These are phyloP conservation scores for Agroathelia rolfsii DNA, from an alignment of 1,284 basidiomycete species.

Conservation along the genomic window DNA sequence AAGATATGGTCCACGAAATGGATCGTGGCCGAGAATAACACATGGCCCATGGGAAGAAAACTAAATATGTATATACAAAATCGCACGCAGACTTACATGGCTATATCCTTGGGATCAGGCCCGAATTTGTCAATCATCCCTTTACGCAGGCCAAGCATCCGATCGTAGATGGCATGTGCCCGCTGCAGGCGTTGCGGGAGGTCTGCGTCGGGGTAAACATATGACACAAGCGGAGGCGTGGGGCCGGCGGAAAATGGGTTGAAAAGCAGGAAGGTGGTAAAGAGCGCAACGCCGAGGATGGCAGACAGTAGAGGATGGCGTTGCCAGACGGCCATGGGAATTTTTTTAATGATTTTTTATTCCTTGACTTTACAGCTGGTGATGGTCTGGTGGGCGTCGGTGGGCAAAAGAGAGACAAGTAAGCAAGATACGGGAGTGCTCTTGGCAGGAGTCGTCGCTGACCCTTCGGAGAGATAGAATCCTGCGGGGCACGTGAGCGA, in stretches of 20 bases:
- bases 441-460: too few relatives aligned
- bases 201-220: constrained; percentile 22
- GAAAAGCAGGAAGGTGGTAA: constrained; percentile 35
- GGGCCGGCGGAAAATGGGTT: constrained; percentile 20
- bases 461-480: too few relatives aligned
- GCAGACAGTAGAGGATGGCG: constrained; percentile 39
- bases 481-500: too few relatives aligned
- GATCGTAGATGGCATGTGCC: constrained; percentile 39
- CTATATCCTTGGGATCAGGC: constrained; percentile 36
- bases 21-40: not conserved
- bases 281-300: constrained; percentile 28
- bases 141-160: constrained; percentile 30
- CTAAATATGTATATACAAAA: too few relatives aligned
- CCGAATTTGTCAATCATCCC: constrained; percentile 45
- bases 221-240: constrained; percentile 13
- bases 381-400: too few relatives aligned
- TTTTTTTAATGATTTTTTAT: too few relatives aligned
- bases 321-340: too few relatives aligned
- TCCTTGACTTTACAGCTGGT: too few relatives aligned
- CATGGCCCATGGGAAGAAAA: too few relatives aligned
- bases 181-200: constrained; percentile 34
- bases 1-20: not conserved
- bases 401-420: too few relatives aligned
- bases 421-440: too few relatives aligned
- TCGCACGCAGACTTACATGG: constrained; percentile 37